phyloP scores from a whole-genome alignment of 768 basidiomycete species.

The Lactarius hengduanensis region DNA sequence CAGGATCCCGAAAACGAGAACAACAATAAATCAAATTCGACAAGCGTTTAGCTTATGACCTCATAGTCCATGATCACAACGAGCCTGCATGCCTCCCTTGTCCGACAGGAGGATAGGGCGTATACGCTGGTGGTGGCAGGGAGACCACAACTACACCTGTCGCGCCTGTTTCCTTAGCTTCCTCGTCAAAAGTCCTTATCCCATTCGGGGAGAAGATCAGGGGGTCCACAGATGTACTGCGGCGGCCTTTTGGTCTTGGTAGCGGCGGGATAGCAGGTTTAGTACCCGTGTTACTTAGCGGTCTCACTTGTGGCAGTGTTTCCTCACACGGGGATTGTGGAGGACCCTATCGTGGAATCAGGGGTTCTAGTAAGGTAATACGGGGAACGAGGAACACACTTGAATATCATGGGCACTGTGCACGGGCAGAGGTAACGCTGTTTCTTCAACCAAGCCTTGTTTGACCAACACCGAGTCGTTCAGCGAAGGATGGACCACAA shows the following conservation, averaged over 20 bases:
- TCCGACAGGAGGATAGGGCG: slow-evolving; percentile 14
- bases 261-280: not conserved
- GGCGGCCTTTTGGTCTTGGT: not conserved
- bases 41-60: not conserved
- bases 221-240: not conserved
- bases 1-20: not conserved
- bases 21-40: not conserved
- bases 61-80: slow-evolving; percentile 9
- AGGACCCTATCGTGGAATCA: slow-evolving; percentile 2
- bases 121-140: slow-evolving; percentile 25
- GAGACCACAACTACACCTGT: not conserved
- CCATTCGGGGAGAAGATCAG: not conserved
- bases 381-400: not conserved
- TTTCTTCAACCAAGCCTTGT: slow-evolving; percentile 25
- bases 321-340: not conserved
- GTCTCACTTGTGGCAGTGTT: not conserved
- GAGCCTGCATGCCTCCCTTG: slow-evolving; percentile 18
- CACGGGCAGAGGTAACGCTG: slow-evolving; percentile 15
- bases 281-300: not conserved
- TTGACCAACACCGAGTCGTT: slow-evolving; percentile 26
- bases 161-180: not conserved
- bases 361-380: not conserved
- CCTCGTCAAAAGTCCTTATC: not conserved
- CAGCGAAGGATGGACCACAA: slow-evolving; percentile 26
- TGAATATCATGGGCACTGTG: slow-evolving; percentile 25